Base-by-base conservation (phyloP, 139 green algal genomes). In the Dunaliella sp. region DNA sequence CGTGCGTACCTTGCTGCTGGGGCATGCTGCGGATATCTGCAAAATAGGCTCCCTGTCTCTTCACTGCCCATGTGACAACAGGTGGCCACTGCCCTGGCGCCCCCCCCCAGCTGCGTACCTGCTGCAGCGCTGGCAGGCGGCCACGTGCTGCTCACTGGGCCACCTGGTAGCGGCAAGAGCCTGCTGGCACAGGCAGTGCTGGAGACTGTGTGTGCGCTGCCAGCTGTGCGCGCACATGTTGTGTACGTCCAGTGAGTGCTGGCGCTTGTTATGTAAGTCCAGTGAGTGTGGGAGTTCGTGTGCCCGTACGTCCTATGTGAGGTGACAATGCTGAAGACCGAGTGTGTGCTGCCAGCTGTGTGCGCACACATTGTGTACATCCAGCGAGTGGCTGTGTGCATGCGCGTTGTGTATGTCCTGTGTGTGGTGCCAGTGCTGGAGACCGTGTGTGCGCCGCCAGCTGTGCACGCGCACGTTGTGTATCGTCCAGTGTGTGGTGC, bases 161-260 rank as follows among this genome's bases (percentile, higher is more conserved):
- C 91, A 1, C 0, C 87, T 48, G 92, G 92, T 86, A 92, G 90
- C 84, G 92, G 93, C 48, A 93, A 92, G 83, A 91, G 89, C 0
- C 81, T 81, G 2, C 89, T 97, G 57, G 73, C 90, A 36, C 37
- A 31, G 0, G 82, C 88, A 7, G 35, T 93, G 38, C 89, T 89
- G 0, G 81, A 83, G 32, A 31, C 79, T 0, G 73, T 94, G 75
- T 33, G 48, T 35, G 36, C 38, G 0, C 87, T 90, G 81, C 86
- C 87, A 1, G 32, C 82, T 2, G 90, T 84, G 78, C 90, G 65
- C 28, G 73, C 81, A 0, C 86, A 92, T 59, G 80, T 86, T 1
- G 86, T 95, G 33, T 72, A 77, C 0, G 34, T 97, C 30, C 77
- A 86, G 37, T 97, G 94, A 38, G 76, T 38, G 76, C n/a, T 78